Evolutionary conservation across 23 red algal genomes (phyloP), one percentile per base, ranked within the genome.

Genomic region (Gracilaria domingensis): DNA sequence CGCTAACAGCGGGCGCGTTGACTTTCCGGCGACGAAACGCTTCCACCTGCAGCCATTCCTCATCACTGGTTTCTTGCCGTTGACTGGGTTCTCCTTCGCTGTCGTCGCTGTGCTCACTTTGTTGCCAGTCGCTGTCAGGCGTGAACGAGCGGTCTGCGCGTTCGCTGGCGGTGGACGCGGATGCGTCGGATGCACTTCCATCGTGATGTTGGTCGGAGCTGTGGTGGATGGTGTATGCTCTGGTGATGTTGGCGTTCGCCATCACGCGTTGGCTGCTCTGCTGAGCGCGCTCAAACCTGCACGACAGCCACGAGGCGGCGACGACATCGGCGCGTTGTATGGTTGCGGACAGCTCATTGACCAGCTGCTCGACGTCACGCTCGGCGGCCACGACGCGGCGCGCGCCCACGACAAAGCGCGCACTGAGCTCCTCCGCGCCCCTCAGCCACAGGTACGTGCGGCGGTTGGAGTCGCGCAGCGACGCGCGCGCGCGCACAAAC

Each of bases 291-390:
- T 75, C 70, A 75, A 75, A 75, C 16, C 70, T 75, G 0, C 40
- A 77, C 72, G 72, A 77, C 45, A 77, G 21, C 72, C 72, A 77
- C 25, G 72, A 45, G 5, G 72, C 72, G 8, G 72, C 72, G 3
- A 77, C 72, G 4, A 51, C 72, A 35, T 77, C 72, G 45, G 39
- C 17, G 26, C 72, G 72, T 11, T 29, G 72, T n/a, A 45, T 51
- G 42, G 72, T 40, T 7, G n/a, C n/a, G 0, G 72, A 13, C 72
- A 77, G 39, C 2, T 48, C 72, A 8, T 50, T 4, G 5, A 77
- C 72, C 44, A 34, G 38, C 38, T n/a, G n/a, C n/a, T n/a, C n/a
- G n/a, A n/a, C 39, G 40, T 25, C 18, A 44, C 4, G 39, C 39
- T n/a, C 70, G 23, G 70, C 44, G 36, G 72, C 72, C 5, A 77